Conservation (phyloP, 2,329 filamentous ascomycete species). For the Aspergillus sp. region DNA sequence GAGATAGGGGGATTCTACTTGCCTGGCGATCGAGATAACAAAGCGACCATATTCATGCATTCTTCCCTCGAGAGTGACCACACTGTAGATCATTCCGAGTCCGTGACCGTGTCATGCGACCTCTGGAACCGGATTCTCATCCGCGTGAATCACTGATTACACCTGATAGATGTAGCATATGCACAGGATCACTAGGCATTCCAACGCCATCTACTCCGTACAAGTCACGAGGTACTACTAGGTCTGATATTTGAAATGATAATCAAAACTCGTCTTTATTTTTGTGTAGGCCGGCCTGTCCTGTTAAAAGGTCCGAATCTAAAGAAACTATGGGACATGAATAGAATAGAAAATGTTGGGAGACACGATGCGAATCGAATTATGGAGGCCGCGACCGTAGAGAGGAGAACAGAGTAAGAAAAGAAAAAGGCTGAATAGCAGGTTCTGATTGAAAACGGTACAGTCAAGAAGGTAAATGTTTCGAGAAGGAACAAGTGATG, state of each 20-base stretch:
- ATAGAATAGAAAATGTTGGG: neutral
- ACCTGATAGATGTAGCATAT: neutral
- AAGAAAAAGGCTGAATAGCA: conserved; percentile 13
- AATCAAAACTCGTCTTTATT: neutral
- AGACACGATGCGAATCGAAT: neutral
- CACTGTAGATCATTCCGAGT: neutral
- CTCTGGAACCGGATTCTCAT: neutral
- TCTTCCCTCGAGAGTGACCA: neutral
- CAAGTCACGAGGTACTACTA: neutral
- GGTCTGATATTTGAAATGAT: neutral
- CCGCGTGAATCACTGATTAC: neutral
- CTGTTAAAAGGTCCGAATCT: neutral
- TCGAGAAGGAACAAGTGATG: conserved; percentile 8
- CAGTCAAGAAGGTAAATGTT: neutral
- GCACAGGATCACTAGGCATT: neutral
- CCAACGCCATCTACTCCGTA: neutral
- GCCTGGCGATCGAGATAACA: neutral
- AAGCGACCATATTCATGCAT: too few relatives aligned
- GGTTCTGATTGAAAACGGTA: conserved; percentile 13
- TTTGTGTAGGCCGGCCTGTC: neutral
- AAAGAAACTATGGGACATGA: neutral
- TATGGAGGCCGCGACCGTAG: neutral
- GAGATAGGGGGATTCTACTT: too few relatives aligned
- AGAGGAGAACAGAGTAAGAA: conserved; percentile 7
- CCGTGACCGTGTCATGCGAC: neutral